Conservation (phyloP, 2,329 filamentous ascomycete genomes). For the Sarocladiaceae sp. region DNA sequence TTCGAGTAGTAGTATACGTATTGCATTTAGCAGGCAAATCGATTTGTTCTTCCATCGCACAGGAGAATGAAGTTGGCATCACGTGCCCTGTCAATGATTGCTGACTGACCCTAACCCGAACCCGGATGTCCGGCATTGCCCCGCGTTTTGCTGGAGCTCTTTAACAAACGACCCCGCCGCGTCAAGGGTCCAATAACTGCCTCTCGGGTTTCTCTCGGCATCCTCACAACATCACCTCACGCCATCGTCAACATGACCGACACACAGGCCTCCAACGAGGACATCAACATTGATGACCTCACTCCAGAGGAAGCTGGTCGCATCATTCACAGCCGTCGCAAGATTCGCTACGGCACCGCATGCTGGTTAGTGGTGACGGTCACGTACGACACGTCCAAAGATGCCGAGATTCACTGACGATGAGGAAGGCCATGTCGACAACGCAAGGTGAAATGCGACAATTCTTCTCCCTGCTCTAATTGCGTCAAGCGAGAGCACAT, state of each 20-base stretch:
- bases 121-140: slow-evolving; percentile 5
- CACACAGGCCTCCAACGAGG: slow-evolving; percentile 34
- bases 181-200: neutral
- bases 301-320: slow-evolving; percentile 63
- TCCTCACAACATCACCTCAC: slow-evolving; percentile 10
- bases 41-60: no score
- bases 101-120: no score
- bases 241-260: slow-evolving; percentile 35
- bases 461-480: slow-evolving; percentile 65
- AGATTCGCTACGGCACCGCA: slow-evolving; percentile 63
- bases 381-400: neutral
- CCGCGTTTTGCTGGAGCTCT: neutral
- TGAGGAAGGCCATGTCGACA: slow-evolving; percentile 54
- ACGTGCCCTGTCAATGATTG: no score
- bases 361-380: slow-evolving; percentile 36
- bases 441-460: slow-evolving; percentile 66
- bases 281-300: slow-evolving; percentile 49
- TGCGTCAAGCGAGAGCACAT: slow-evolving; percentile 63
- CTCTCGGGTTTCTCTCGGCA: slow-evolving; percentile 9
- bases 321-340: slow-evolving; percentile 66
- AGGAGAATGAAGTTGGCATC: no score
- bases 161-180: slow-evolving; percentile 4
- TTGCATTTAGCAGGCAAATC: no score
- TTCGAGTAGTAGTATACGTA: no score
- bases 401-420: neutral